phyloP scores from a whole-genome alignment of 75 land plant genomes.

The Larix kaempferi region DNA sequence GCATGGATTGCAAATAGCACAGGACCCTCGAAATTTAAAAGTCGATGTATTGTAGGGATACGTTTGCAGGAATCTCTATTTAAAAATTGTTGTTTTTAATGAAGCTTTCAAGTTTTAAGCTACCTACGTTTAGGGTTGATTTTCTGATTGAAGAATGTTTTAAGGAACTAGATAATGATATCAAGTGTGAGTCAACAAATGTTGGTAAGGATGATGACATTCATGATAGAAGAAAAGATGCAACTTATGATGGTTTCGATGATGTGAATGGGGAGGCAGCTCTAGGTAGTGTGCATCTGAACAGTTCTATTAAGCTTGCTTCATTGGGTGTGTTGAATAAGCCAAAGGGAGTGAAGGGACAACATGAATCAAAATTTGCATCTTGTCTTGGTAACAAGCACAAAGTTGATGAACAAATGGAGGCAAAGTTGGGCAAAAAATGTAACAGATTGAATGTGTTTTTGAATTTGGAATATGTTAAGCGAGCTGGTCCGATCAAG shows the following conservation, averaged over 20 bases:
- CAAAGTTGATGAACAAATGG: conserved; percentile 60
- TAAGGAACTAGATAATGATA: background rate
- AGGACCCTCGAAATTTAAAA: no score
- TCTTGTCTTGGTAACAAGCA: conserved; percentile 49
- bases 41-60: no score
- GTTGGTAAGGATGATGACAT: conserved; percentile 5
- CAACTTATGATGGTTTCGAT: conserved; percentile 23
- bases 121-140: no score
- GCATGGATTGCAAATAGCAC: no score
- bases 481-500: conserved; percentile 63
- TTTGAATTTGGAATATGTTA: conserved; percentile 70
- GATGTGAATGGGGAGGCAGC: conserved; percentile 15
- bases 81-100: no score
- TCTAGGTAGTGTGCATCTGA: background rate
- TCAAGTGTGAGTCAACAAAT: background rate
- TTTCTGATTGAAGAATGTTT: no score
- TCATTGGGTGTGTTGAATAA: conserved; percentile 23
- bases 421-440: conserved; percentile 86
- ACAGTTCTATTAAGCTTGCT: background rate
- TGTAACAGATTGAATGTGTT: conserved; percentile 75
- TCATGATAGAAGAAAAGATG: conserved; percentile 18
- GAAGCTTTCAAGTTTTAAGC: no score
- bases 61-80: no score
- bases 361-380: conserved; percentile 45
- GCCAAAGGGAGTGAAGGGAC: conserved; percentile 50